Evolutionary conservation across 768 basidiomycete genomes (phyloP).

Genomic region (Leccinum disarticulatum): DNA sequence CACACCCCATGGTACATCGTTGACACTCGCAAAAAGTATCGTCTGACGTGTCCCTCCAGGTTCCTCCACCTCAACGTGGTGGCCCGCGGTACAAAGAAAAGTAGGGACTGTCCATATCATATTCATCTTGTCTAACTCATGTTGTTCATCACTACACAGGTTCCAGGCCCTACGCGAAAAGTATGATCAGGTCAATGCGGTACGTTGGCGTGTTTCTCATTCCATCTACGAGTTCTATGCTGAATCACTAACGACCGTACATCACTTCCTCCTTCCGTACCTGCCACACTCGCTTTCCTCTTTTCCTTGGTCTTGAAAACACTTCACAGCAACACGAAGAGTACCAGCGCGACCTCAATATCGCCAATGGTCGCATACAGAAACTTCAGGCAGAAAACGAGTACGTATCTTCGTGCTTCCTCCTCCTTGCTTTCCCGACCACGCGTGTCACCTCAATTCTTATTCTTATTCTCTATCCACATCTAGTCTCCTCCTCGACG

Average conservation of each 20-base stretch:
- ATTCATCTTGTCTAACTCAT: not conserved
- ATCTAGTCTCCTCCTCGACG: slow-evolving; percentile 32
- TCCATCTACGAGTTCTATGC: not conserved
- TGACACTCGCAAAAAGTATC: not conserved
- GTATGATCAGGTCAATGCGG: slow-evolving; percentile 33
- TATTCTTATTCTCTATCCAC: not conserved
- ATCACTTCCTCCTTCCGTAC: not conserved
- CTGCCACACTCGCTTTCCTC: not conserved
- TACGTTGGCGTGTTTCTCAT: slow-evolving; percentile 16
- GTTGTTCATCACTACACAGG: slow-evolving; percentile 10
- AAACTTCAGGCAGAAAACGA: slow-evolving; percentile 35
- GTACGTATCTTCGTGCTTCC: slow-evolving; percentile 14
- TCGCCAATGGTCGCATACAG: slow-evolving; percentile 28
- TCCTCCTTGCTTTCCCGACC: not conserved
- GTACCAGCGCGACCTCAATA: slow-evolving; percentile 27
- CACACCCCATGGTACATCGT: slow-evolving; percentile 1
- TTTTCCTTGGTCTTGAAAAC: not conserved
- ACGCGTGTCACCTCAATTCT: not conserved
- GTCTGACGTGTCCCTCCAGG: slow-evolving; percentile 4
- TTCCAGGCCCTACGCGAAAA: slow-evolving; percentile 34
- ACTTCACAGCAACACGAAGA: slow-evolving; percentile 22
- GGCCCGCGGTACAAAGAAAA: slow-evolving; percentile 34
- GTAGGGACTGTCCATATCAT: slow-evolving; percentile 12
- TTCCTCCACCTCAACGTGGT: slow-evolving; percentile 17
- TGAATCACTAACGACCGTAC: not conserved